Evolutionary conservation across 2,329 filamentous ascomycete genomes (phyloP), one percentile per base, ranked within the genome.

Genomic region (Xylariaceae sp.): DNA sequence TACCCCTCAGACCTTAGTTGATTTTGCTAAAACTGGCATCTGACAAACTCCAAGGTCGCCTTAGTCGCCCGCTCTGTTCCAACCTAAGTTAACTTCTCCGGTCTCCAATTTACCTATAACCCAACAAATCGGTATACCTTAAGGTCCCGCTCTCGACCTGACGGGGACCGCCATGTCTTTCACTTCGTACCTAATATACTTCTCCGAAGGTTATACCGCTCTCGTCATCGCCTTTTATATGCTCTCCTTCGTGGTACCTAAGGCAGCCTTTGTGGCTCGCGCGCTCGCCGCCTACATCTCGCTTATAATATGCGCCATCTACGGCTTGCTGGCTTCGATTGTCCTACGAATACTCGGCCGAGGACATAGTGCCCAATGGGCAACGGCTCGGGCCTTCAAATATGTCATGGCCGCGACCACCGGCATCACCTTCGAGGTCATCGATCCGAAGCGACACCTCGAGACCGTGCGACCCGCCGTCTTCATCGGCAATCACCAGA

Each of bases 401-500:
- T 89, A 85, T 77, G 72, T 83, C 64, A 96, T 96, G 89, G 81
- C 81, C 65, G 73, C 82, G 44, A 82, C 85, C 46, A 92, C 91
- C 0, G 93, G 93, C 57, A 81, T 97, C 47, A 83, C 80, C 56
- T 97, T 98, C 71, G 80, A 84, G 59, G 76, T 96, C 48, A 82
- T 88, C 44, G 91, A 93, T 73, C 79, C 85, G 40, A 71, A 85
- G 57, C 75, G 86, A 62, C 72, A 87, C 65, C 83, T 93, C 56
- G 77, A 77, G 45, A 87, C 80, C 9, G 80, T 79, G 23, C 85
- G 93, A 49, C 95, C 95, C 0, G 93, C 91, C 54, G 89, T 99
- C 54, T 93, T 99, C 69, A 81, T 99, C 65, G 90, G 89, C 41
- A 98, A 98, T 76, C 95, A 99, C 77, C 95, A 99, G 81, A 91